Evolutionary conservation across 1,139 yeast species (phyloP).

Genomic region (Diutina siamensis): DNA sequence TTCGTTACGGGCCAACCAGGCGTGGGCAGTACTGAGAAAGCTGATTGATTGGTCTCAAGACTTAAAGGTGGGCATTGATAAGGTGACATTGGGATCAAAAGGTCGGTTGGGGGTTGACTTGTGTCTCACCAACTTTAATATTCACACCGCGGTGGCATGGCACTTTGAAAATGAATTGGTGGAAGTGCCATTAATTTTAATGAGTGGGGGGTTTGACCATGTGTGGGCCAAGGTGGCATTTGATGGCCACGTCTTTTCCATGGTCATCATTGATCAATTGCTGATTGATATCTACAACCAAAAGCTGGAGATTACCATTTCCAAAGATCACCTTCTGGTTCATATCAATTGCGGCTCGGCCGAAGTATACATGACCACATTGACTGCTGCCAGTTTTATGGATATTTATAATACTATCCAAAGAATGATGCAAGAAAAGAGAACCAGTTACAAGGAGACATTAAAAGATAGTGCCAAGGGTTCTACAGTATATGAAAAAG

Average conservation of each 20-base stretch:
- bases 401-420: conserved; percentile 66
- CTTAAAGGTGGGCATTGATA: conserved; percentile 48
- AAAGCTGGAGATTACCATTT: conserved; percentile 31
- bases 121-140: conserved; percentile 34
- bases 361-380: conserved; percentile 61
- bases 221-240: conserved; percentile 55
- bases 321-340: conserved; percentile 54
- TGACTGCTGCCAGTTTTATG: conserved; percentile 71
- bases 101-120: conserved; percentile 76
- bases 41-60: conserved; percentile 64
- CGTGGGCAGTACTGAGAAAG: conserved; percentile 66
- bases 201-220: conserved; percentile 45
- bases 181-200: conserved; percentile 57
- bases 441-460: conserved; percentile 63
- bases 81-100: conserved; percentile 40
- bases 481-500: conserved; percentile 6
- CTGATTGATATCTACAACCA: conserved; percentile 59
- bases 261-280: conserved; percentile 40
- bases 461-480: conserved; percentile 37
- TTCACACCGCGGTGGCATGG: conserved; percentile 70
- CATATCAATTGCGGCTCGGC: conserved; percentile 43
- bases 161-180: conserved; percentile 28
- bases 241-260: conserved; percentile 76
- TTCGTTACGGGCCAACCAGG: conserved; percentile 38
- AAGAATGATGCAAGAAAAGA: conserved; percentile 65